Evolutionary conservation across 2,329 filamentous ascomycete genomes (phyloP), one percentile per base, ranked within the genome.

Genomic region (Penicillium verrucosum): DNA sequence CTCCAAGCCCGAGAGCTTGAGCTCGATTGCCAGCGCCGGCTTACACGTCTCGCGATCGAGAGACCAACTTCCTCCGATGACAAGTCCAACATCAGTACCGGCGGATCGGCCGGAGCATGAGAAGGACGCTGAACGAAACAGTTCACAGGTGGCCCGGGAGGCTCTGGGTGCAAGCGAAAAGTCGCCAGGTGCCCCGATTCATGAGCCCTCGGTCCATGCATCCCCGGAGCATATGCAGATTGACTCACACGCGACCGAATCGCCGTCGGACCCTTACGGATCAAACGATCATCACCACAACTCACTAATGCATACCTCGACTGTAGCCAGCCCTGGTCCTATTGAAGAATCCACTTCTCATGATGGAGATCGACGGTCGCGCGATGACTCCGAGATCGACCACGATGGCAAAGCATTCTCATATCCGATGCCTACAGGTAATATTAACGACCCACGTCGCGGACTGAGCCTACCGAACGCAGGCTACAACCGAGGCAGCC

Each of bases 381-480:
- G 73, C 34, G 71, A 70, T 40, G 67, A 72, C 36, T 63, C 66
- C 12, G 75, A 77, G 23, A 69, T 76, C 34, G 68, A 72, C 32
- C 74, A 76, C 38, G 75, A 73, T 50, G 72, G 67, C 36, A 85
- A 85, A 66, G 79, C 85, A 10, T 84, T 85, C 63, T 86, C 85
- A n/a, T 87, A 85, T 69, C 85, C 85, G 8, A 82, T 84, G 51
- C 84, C 83, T n/a, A 75, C 78, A 72, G 65, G 74, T 65, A 62
- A 74, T 32, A 61, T 81, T 41, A 78, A 76, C 53, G 81, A 83
- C 56, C 78, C 81, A 11, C 75, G 80, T 51, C 79, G 84, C 61
- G 82, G 83, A 54, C 81, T 85, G 74, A 87, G 84, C 66, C 72
- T 85, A 57, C 82, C 82, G 38, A 75, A 79, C 60, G 77, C 82